These are phyloP conservation scores for Aspergillus aculeatinus DNA, from an alignment of 2,329 filamentous ascomycete genomes.

Conservation along the genomic window DNA sequence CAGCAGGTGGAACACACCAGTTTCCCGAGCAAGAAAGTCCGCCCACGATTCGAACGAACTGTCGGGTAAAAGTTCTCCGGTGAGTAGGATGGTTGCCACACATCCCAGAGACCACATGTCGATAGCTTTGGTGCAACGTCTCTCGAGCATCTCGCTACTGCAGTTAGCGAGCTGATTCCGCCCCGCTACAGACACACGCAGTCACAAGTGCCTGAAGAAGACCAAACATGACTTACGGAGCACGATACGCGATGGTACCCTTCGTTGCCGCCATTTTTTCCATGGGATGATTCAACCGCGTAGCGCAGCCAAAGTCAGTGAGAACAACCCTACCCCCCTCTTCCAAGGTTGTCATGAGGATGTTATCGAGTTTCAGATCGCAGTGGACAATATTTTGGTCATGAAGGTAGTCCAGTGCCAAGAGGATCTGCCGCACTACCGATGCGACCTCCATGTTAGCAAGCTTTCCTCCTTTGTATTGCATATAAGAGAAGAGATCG, in stretches of 20 bases:
- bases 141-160: conserved; percentile 20
- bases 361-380: conserved; percentile 64
- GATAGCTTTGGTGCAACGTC: conserved; percentile 58
- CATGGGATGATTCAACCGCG: conserved; percentile 28
- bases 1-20: conserved; percentile 46
- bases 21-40: conserved; percentile 34
- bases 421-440: conserved; percentile 56
- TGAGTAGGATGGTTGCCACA: conserved; percentile 53
- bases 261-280: conserved; percentile 55
- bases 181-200: too few relatives aligned
- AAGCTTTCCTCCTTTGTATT: conserved; percentile 50
- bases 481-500: conserved; percentile 61
- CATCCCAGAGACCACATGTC: conserved; percentile 65
- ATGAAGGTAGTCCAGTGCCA: conserved; percentile 61
- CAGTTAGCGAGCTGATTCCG: conserved; percentile 8
- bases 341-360: conserved; percentile 57
- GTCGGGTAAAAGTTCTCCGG: conserved; percentile 50
- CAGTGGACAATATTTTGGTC: conserved; percentile 57
- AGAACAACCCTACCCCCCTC: conserved; percentile 55
- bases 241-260: conserved; percentile 58
- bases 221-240: conserved; percentile 51
- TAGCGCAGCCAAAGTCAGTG: conserved; percentile 61
- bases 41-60: conserved; percentile 30
- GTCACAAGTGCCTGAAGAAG: background rate
- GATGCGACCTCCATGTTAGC: conserved; percentile 53